Base-by-base conservation (phyloP, 106 monocot genomes). In the Dioscorea dumetorum region DNA sequence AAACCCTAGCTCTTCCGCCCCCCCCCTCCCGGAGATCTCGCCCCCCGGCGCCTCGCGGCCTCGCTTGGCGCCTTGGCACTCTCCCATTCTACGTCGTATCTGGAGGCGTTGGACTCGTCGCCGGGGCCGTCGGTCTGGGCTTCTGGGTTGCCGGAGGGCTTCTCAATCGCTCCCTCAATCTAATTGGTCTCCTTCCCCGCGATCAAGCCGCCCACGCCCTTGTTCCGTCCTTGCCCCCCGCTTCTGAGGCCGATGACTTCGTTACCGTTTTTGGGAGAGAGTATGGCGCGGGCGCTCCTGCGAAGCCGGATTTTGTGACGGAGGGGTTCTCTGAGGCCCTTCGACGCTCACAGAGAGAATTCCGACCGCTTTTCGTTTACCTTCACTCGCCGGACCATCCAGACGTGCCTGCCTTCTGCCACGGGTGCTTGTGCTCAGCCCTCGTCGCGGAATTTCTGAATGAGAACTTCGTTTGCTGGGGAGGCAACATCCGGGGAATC, bases 301-400 rank as follows among this genome's bases (percentile, higher is more conserved):
- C 56, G 48, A 70, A 41, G 17, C 82, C 82, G 18, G 78, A 78
- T 33, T 99, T 99, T 58, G 85, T 82, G 11, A 58, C 75, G 19
- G 90, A 87, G 34, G 87, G 88, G 24, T 99, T 99, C 80, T 82
- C 81, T 75, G 99, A 93, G 19, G 90, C 93, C 21, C 82, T 99
- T 35, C 84, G 87, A 74, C 64, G 93, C 22, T 82, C 99, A 12
- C 82, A 84, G 73, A 74, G 87, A 71, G 93, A 90, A 72, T 87
- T 71, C 68, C 90, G 85, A 74, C 69, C 85, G 50, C 41, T 93
- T 48, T 93, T 99, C 58, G 99, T 99, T 21, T 99, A 99, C 73
- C 68, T 99, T 12, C 99, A 99, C 79, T 99, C 93, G 2, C 93
- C 87, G 0, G 93, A 99, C 32, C 99, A 99, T 68, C 85, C 90